These are phyloP conservation scores for Huiozyma naganishii DNA, from an alignment of 805 yeast species.

Conservation along the genomic window DNA sequence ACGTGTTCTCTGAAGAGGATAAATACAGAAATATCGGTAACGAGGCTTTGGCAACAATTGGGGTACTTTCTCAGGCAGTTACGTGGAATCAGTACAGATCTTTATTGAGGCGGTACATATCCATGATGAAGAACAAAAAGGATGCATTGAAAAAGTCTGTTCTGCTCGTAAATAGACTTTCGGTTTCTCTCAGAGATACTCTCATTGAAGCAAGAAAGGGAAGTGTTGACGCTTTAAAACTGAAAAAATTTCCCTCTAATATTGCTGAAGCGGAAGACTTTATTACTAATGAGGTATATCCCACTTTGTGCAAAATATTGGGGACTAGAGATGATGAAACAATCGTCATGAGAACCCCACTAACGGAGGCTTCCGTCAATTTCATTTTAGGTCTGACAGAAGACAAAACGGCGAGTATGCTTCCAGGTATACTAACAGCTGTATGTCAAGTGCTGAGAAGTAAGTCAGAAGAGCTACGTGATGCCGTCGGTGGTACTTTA, in stretches of 20 bases:
- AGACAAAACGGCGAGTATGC: slow-evolving; percentile 41
- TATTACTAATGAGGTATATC: slow-evolving; percentile 47
- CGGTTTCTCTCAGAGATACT: slow-evolving; percentile 38
- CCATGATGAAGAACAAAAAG: slow-evolving; percentile 36
- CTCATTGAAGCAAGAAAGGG: slow-evolving; percentile 16
- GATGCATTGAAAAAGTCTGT: slow-evolving; percentile 48
- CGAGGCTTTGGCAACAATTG: slow-evolving; percentile 56
- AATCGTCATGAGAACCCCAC: slow-evolving; percentile 58
- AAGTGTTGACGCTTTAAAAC: slow-evolving; percentile 8
- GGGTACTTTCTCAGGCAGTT: slow-evolving; percentile 43
- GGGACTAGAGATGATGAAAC: slow-evolving; percentile 68
- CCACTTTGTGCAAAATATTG: slow-evolving; percentile 50
- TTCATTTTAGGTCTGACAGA: slow-evolving; percentile 52
- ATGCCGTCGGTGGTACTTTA: slow-evolving; percentile 67
- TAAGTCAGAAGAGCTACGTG: slow-evolving; percentile 79
- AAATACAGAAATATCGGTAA: slow-evolving; percentile 50
- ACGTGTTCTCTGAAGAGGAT: slow-evolving; percentile 50
- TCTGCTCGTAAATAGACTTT: slow-evolving; percentile 44
- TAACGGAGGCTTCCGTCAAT: slow-evolving; percentile 70
- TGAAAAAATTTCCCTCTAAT: slow-evolving; percentile 30
- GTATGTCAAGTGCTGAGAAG: slow-evolving; percentile 85
- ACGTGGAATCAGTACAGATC: slow-evolving; percentile 78
- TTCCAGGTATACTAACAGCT: slow-evolving; percentile 76
- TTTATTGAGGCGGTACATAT: slow-evolving; percentile 55
- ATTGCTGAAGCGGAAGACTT: slow-evolving; percentile 33